Conservation (phyloP, 2,329 filamentous ascomycete genomes). For the Pseudocercospora macadamiae region DNA sequence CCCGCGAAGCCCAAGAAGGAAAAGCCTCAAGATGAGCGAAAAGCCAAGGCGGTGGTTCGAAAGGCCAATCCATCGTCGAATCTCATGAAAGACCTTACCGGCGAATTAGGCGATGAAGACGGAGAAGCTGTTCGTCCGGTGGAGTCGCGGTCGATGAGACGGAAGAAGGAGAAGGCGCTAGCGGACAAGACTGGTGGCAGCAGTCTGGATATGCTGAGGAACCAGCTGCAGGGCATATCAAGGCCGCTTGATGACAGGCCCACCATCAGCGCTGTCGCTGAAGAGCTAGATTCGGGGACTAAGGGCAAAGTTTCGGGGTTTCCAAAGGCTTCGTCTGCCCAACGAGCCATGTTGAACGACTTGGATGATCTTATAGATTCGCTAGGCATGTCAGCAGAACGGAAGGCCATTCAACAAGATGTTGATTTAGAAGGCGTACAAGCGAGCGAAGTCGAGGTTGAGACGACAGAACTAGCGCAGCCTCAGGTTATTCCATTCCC, state of each 20-base stretch:
- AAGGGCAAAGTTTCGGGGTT: no score
- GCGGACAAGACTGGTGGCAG: background rate
- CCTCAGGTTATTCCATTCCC: constrained; percentile 9
- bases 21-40: background rate
- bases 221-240: background rate
- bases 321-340: no score
- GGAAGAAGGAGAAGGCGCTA: background rate
- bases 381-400: background rate
- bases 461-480: constrained; percentile 3
- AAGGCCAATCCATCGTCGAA: background rate
- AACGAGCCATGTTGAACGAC: background rate
- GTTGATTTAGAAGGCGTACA: background rate
- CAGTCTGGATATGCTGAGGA: background rate
- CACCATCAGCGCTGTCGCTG: background rate
- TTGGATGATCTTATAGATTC: background rate
- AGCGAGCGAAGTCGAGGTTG: background rate
- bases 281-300: background rate
- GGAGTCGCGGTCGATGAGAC: background rate
- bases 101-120: background rate
- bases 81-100: background rate
- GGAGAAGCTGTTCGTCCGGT: background rate
- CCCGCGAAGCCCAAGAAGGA: background rate
- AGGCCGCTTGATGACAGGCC: no score
- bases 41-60: background rate
- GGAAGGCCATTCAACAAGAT: background rate